Percentiles rank a stretch among this genome's conserved stretches.
These are phyloP conservation scores for Syncephalastrum contaminatum DNA, from an alignment of 371 early-diverging fungal genomes.

Conservation along the genomic window DNA sequence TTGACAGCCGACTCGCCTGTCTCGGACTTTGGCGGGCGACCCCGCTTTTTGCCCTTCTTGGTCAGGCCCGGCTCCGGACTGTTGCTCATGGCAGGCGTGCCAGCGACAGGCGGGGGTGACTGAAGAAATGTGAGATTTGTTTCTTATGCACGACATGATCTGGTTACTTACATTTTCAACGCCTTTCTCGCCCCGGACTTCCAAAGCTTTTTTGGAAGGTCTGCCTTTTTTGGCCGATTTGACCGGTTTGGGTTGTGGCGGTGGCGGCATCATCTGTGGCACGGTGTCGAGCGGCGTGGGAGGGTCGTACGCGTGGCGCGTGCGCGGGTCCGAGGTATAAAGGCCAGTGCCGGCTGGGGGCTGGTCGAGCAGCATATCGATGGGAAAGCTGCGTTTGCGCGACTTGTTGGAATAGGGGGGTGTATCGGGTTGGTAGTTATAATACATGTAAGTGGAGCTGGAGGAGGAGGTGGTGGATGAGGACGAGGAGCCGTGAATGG, in stretches of 20 bases:
- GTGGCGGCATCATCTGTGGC: neutral
- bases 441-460: neutral
- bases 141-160: neutral
- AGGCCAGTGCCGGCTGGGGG: too few species aligned
- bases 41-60: constrained; percentile 9
- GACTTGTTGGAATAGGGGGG: neutral
- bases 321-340: too few species aligned
- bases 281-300: neutral
- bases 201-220: constrained; percentile 3
- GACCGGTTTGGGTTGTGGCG: constrained; percentile 1
- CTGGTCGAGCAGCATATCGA: constrained; percentile 1
- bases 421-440: too few species aligned
- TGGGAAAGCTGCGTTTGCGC: constrained; percentile 6
- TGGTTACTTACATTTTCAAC: neutral
- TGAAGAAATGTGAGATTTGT: neutral
- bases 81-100: neutral
- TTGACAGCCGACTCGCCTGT: constrained; percentile 1
- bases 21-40: constrained; percentile 11
- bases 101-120: neutral
- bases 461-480: neutral
- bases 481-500: too few species aligned
- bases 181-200: neutral
- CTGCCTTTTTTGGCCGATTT: constrained; percentile 8
- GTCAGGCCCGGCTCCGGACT: neutral
- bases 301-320: neutral